phyloP scores from a whole-genome alignment of 257 asterid species.

The Solanum chilense region DNA sequence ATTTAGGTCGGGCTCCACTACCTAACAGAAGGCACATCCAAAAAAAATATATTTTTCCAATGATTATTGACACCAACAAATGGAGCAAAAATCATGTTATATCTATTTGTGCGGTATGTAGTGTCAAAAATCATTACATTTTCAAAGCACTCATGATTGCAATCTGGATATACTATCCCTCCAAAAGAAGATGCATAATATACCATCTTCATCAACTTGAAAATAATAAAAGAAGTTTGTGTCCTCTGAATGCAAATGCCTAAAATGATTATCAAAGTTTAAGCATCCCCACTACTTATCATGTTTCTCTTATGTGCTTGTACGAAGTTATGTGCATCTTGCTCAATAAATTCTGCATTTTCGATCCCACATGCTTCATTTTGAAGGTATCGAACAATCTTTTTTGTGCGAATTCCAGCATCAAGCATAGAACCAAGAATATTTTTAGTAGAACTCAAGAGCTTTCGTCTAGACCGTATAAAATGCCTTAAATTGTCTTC shows the following conservation, averaged over 20 bases:
- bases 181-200: background rate
- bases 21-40: background rate
- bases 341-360: background rate
- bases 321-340: background rate
- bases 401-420: background rate
- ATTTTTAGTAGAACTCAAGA: background rate
- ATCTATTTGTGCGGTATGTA: background rate
- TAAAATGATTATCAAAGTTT: background rate
- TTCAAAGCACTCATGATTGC: background rate
- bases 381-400: background rate
- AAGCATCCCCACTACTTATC: background rate
- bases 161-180: background rate
- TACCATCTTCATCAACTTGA: background rate
- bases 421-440: background rate
- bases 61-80: constrained; percentile 4
- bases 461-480: background rate
- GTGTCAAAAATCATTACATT: background rate
- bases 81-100: background rate
- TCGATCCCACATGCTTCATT: background rate
- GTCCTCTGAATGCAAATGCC: background rate
- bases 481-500: too few species aligned
- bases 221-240: background rate
- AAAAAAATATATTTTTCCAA: background rate
- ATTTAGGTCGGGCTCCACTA: too few species aligned
- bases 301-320: background rate